Conservation (phyloP, 805 yeast genomes). For the Zygosaccharomyces lentus region DNA sequence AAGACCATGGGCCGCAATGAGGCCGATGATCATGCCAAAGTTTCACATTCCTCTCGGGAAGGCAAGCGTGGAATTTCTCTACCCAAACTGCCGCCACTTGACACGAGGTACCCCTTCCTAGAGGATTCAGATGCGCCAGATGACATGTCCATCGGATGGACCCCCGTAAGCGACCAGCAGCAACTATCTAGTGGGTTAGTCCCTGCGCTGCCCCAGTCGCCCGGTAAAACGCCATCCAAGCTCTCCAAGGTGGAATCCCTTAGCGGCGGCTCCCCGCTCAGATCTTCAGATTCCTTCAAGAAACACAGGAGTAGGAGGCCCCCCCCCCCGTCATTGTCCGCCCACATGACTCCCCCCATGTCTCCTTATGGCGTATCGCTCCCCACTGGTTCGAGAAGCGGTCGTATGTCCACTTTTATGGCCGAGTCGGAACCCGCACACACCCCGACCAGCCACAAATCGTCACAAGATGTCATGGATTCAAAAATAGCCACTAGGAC, state of each 20-base stretch:
- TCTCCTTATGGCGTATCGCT: slow-evolving; percentile 8
- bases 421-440: slow-evolving; percentile 12
- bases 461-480: slow-evolving; percentile 20
- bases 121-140: slow-evolving; percentile 11
- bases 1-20: slow-evolving; percentile 3
- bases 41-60: background rate
- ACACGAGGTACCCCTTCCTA: slow-evolving; percentile 24
- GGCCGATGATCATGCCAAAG: background rate
- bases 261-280: slow-evolving; percentile 2
- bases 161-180: slow-evolving; percentile 17
- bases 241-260: background rate
- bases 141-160: slow-evolving; percentile 24
- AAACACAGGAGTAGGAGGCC: slow-evolving; percentile 18
- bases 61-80: slow-evolving; percentile 10
- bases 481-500: background rate
- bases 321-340: slow-evolving; percentile 25
- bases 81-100: slow-evolving; percentile 32
- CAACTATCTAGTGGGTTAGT: background rate
- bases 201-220: slow-evolving; percentile 5
- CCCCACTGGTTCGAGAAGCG: background rate
- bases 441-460: slow-evolving; percentile 9
- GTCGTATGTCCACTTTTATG: slow-evolving; percentile 19
- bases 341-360: slow-evolving; percentile 3
- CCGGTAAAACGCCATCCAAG: background rate
- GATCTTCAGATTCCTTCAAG: slow-evolving; percentile 2